A percentile compares a stretch with the other conserved stretches of the same genome.
These are phyloP conservation scores for Mariannaea elegans DNA, from an alignment of 2,329 filamentous ascomycete species.

Conservation along the genomic window DNA sequence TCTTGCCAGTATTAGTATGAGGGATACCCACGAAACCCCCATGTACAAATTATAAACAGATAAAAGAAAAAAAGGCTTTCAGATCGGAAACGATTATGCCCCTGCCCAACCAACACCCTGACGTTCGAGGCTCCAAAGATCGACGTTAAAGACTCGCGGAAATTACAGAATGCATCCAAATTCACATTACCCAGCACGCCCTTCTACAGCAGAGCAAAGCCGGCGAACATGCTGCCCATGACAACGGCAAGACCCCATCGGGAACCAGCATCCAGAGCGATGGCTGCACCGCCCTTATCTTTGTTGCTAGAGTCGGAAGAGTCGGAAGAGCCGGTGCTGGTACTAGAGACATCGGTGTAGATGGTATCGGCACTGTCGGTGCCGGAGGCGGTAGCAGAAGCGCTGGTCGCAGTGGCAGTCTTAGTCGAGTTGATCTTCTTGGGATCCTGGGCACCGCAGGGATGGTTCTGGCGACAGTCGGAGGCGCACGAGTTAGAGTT, in stretches of 20 bases:
- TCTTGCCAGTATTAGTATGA: constrained; percentile 36
- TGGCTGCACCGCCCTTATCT: constrained; percentile 40
- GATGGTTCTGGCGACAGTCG: constrained; percentile 71
- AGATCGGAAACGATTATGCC: constrained; percentile 25
- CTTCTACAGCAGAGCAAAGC: constrained; percentile 51
- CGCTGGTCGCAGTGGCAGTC: constrained; percentile 46
- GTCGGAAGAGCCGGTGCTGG: constrained; percentile 15
- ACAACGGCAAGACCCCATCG: constrained; percentile 51
- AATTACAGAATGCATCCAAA: constrained; percentile 29
- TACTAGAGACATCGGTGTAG: constrained; percentile 35
- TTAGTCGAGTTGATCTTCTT: constrained; percentile 65
- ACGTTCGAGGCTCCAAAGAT: constrained; percentile 39
- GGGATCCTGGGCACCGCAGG: constrained; percentile 76
- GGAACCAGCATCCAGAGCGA: constrained; percentile 46
- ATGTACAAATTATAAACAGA: neutral
- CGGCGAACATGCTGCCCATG: constrained; percentile 49
- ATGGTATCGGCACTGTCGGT: constrained; percentile 48
- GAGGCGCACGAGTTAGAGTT: constrained; percentile 65
- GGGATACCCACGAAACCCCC: constrained; percentile 17
- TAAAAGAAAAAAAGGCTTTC: constrained; percentile 18
- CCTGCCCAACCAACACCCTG: constrained; percentile 36
- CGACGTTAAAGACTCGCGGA: constrained; percentile 29
- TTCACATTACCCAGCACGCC: neutral
- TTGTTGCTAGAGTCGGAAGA: constrained; percentile 21
- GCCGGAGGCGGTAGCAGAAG: constrained; percentile 46